Percentiles rank a stretch among this genome's conserved stretches.
Conservation (phyloP, 768 basidiomycete genomes). For the Rhodotorula kratochvilovae region DNA sequence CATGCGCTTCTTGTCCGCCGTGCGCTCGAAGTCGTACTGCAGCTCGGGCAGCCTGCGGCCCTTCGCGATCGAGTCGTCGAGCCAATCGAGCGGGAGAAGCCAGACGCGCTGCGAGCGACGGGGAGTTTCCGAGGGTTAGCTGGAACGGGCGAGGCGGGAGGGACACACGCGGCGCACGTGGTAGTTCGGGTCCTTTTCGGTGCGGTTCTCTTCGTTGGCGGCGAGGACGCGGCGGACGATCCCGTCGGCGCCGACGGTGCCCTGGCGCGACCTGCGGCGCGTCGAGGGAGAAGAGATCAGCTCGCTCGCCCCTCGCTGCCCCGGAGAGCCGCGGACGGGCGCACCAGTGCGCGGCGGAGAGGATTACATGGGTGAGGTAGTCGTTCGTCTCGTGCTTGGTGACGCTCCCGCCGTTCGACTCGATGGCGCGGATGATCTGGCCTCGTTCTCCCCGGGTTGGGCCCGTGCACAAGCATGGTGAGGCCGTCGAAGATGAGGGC, state of each 20-base stretch:
- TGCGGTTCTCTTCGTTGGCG: slow-evolving; percentile 5
- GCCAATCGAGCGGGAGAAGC: slow-evolving; percentile 7
- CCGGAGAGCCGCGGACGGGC: not conserved
- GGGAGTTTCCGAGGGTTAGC: not conserved
- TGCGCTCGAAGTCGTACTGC: slow-evolving; percentile 6
- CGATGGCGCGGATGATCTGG: too few relatives aligned
- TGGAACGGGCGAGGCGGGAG: not conserved
- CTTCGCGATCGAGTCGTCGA: not conserved
- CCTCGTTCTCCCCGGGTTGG: too few relatives aligned
- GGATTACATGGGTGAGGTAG: too few relatives aligned
- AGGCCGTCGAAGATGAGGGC: not conserved
- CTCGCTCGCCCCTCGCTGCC: not conserved
- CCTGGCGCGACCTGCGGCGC: not conserved
- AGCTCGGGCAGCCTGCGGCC: not conserved
- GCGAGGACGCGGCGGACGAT: not conserved
- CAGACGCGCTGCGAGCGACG: slow-evolving; percentile 12
- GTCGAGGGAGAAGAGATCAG: too few relatives aligned
- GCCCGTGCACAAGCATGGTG: too few relatives aligned
- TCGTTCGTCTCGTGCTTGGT: too few relatives aligned
- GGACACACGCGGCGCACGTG: slow-evolving; percentile 4
- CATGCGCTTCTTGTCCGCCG: not conserved
- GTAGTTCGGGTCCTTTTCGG: slow-evolving; percentile 4
- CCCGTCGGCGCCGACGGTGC: not conserved
- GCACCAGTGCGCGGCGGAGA: not conserved
- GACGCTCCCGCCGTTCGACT: too few relatives aligned